Percentiles rank a stretch among this genome's conserved stretches.
phyloP scores from a whole-genome alignment of 2,329 filamentous ascomycete genomes.

The Scortechinia acanthostroma region DNA sequence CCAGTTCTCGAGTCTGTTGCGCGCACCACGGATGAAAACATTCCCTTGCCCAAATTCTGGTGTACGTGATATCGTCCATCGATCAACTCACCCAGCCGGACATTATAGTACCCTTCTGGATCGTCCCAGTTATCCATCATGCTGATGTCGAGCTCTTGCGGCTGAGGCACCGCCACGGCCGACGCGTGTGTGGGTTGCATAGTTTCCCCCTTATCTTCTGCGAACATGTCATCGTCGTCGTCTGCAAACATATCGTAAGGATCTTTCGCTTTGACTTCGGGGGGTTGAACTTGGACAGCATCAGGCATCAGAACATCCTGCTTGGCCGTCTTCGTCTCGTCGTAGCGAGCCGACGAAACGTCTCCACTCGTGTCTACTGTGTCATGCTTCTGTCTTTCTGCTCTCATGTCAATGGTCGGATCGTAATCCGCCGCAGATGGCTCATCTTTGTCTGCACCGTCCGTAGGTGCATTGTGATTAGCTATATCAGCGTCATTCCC shows the following conservation, averaged over 20 bases:
- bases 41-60: slow-evolving; percentile 80
- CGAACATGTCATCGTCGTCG: slow-evolving; percentile 83
- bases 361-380: slow-evolving; percentile 50
- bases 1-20: slow-evolving; percentile 72
- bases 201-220: slow-evolving; percentile 67
- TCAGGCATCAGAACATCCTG: slow-evolving; percentile 14
- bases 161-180: slow-evolving; percentile 30
- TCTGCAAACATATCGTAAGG: slow-evolving; percentile 43
- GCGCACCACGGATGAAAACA: slow-evolving; percentile 93
- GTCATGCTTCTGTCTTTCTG: slow-evolving; percentile 69
- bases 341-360: slow-evolving; percentile 40
- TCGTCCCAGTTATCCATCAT: slow-evolving; percentile 90
- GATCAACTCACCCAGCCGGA: slow-evolving; percentile 83
- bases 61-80: slow-evolving; percentile 85
- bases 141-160: slow-evolving; percentile 52
- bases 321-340: slow-evolving; percentile 33
- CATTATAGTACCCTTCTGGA: slow-evolving; percentile 90
- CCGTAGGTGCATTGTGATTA: slow-evolving; percentile 19
- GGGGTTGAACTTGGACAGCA: slow-evolving; percentile 18
- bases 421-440: slow-evolving; percentile 92
- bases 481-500: slow-evolving; percentile 15
- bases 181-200: slow-evolving; percentile 29
- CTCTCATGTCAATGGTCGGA: slow-evolving; percentile 79
- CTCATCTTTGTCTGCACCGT: slow-evolving; percentile 52
- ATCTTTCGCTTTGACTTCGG: slow-evolving; percentile 24